These are phyloP conservation scores for Cucurbita ficifolia DNA, from an alignment of 306 rosid species.

Conservation along the genomic window DNA sequence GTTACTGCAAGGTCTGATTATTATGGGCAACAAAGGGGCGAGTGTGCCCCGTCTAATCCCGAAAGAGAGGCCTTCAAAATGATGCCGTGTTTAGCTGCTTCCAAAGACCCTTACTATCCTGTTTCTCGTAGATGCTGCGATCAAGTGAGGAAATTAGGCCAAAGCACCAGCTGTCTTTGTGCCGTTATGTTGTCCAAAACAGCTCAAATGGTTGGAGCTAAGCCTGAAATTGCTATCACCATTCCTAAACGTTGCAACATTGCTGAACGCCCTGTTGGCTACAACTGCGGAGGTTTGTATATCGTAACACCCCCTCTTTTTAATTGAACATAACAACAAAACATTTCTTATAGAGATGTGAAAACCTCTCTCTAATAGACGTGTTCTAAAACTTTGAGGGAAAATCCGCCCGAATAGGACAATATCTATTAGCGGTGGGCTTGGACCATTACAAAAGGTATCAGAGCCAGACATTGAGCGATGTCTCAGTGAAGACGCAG, in stretches of 20 bases:
- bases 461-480: no score
- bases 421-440: no score
- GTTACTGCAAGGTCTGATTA: not conserved
- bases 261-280: constrained; percentile 27
- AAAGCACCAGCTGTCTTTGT: constrained; percentile 31
- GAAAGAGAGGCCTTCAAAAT: constrained; percentile 34
- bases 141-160: constrained; percentile 28
- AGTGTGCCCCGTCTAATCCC: constrained; percentile 29
- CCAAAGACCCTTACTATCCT: constrained; percentile 15
- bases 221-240: constrained; percentile 33
- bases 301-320: no score
- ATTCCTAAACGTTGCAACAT: constrained; percentile 43
- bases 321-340: no score
- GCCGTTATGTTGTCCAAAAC: constrained; percentile 33
- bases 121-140: constrained; percentile 34
- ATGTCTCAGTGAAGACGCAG: no score
- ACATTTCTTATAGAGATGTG: no score
- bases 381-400: no score
- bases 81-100: constrained; percentile 30
- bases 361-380: no score
- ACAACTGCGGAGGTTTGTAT: constrained; percentile 34
- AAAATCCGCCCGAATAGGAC: no score
- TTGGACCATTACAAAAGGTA: no score
- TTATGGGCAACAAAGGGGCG: constrained; percentile 22
- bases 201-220: constrained; percentile 22